Conservation (phyloP, 495 filamentous ascomycete genomes). For the Friedmanniomyces endolithicus region DNA sequence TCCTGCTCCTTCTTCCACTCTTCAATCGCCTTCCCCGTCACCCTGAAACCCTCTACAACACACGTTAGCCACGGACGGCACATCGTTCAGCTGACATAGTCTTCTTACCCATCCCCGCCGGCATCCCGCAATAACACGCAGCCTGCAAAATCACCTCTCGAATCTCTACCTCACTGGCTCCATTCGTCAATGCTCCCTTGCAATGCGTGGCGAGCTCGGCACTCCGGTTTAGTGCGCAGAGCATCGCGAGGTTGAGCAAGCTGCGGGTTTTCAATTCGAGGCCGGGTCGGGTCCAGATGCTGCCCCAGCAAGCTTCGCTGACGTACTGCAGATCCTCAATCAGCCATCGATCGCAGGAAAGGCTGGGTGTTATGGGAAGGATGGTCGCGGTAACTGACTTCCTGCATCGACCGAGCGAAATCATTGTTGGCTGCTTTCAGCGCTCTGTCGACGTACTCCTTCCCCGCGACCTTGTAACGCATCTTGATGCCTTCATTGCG, state of each 20-base stretch:
- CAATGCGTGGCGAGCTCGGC: constrained; percentile 43
- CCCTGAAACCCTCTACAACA: constrained; percentile 30
- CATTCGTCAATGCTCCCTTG: constrained; percentile 44
- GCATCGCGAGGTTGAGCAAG: constrained; percentile 44
- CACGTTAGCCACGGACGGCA: constrained; percentile 13
- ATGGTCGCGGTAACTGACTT: constrained; percentile 31
- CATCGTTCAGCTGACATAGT: constrained; percentile 36
- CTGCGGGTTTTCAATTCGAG: constrained; percentile 42
- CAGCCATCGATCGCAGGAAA: background rate
- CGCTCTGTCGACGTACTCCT: constrained; percentile 38
- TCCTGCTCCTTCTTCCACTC: constrained; percentile 21
- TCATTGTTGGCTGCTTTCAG: constrained; percentile 31
- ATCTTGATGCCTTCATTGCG: constrained; percentile 44
- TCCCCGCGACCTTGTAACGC: constrained; percentile 40
- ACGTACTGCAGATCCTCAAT: constrained; percentile 30
- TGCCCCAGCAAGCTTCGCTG: constrained; percentile 44
- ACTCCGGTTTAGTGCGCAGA: constrained; percentile 41
- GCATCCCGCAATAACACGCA: constrained; percentile 38
- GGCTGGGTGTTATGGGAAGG: constrained; percentile 27
- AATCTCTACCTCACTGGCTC: constrained; percentile 41
- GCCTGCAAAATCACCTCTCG: constrained; percentile 42
- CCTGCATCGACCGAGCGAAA: constrained; percentile 41
- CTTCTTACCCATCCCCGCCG: background rate
- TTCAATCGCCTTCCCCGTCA: constrained; percentile 25
- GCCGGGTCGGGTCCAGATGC: constrained; percentile 42